phyloP scores from a whole-genome alignment of 148 eudicot genomes.

The Hydrangea macrophylla region DNA sequence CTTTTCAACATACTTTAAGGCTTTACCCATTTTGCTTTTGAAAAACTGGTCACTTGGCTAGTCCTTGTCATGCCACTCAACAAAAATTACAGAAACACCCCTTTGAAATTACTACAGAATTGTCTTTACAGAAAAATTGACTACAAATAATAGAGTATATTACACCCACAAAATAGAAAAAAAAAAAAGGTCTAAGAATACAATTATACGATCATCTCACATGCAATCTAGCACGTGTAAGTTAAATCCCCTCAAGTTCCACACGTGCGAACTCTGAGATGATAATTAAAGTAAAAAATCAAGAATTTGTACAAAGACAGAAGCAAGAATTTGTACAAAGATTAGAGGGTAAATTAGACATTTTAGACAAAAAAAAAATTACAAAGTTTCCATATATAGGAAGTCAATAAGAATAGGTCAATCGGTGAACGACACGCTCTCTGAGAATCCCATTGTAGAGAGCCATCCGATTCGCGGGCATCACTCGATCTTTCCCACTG shows the following conservation, averaged over 20 bases:
- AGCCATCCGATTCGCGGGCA: constrained; percentile 70
- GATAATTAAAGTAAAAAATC: neutral
- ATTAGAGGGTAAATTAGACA: constrained; percentile 12
- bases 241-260: neutral
- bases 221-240: neutral
- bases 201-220: no score
- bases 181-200: neutral
- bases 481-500: constrained; percentile 23
- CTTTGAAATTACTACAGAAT: neutral
- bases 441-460: constrained; percentile 76
- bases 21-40: no score
- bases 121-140: neutral
- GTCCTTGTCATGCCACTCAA: no score
- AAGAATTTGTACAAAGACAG: constrained; percentile 18
- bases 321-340: constrained; percentile 14
- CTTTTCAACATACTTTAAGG: no score
- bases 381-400: neutral
- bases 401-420: constrained; percentile 41
- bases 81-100: no score
- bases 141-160: no score
- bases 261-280: neutral
- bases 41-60: no score
- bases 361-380: neutral
- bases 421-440: constrained; percentile 58
- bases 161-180: no score